Conservation (phyloP, 1,284 basidiomycete species). For the Cryptococcus sp. region DNA sequence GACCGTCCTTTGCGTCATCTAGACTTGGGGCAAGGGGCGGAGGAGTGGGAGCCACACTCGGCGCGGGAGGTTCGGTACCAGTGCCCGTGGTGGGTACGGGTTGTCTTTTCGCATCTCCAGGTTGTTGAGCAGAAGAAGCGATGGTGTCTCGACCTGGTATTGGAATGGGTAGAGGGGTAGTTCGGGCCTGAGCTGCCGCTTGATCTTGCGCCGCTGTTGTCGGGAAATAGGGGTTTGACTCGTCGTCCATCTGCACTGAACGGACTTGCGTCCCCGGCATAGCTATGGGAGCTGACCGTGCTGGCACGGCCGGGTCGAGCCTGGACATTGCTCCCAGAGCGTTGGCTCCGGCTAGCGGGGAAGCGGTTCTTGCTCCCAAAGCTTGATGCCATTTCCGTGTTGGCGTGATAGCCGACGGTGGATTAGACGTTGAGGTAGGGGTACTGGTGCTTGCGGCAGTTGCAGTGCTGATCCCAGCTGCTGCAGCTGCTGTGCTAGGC, state of each 20-base stretch:
- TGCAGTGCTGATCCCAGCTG: neutral
- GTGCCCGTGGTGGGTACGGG: constrained; percentile 10
- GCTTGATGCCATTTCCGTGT: constrained; percentile 35
- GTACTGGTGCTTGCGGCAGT: constrained; percentile 6
- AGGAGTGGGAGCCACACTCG: constrained; percentile 36
- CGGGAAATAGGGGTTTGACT: constrained; percentile 42
- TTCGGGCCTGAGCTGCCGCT: constrained; percentile 1
- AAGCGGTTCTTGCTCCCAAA: constrained; percentile 27
- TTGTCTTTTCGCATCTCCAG: neutral
- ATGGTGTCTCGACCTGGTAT: constrained; percentile 20
- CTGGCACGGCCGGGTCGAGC: constrained; percentile 18
- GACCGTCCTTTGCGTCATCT: constrained; percentile 29
- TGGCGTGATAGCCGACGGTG: neutral
- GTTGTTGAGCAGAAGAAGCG: neutral
- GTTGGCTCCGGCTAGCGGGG: constrained; percentile 29
- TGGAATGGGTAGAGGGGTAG: constrained; percentile 21
- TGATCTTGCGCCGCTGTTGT: constrained; percentile 15
- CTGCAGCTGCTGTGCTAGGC: constrained; percentile 9
- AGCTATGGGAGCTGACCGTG: constrained; percentile 13
- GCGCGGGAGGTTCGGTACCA: constrained; percentile 31
- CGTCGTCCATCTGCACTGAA: neutral
- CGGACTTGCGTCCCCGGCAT: constrained; percentile 18
- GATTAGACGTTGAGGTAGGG: neutral
- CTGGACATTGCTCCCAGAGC: constrained; percentile 36
- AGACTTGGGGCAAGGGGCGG: constrained; percentile 13